Percentiles rank a stretch among this genome's conserved stretches.
Evolutionary conservation across 129 eudicot genomes (phyloP).

Genomic region (Apium graveolens): DNA sequence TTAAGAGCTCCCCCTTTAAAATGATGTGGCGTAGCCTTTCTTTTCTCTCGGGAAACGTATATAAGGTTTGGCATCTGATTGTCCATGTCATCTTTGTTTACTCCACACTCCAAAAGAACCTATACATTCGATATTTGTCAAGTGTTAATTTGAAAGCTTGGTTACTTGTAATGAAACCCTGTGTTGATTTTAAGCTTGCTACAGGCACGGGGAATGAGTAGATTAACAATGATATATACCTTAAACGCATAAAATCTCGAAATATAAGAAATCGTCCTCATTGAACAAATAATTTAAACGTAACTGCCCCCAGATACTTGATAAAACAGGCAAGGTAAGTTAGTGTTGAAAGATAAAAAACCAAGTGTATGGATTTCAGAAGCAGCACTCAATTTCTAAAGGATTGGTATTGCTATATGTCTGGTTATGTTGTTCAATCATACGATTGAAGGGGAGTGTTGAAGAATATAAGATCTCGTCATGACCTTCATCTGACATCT

Average conservation of each 20-base stretch:
- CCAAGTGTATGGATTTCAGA: too few relatives aligned
- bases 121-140: background rate
- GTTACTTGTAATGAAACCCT: too few relatives aligned
- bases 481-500: too few relatives aligned
- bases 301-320: too few relatives aligned
- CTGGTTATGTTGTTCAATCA: too few relatives aligned
- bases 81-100: slow-evolving; percentile 17
- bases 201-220: background rate
- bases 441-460: too few relatives aligned
- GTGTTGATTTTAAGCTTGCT: background rate
- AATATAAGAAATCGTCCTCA: too few relatives aligned
- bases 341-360: background rate
- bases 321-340: too few relatives aligned
- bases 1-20: slow-evolving; percentile 59
- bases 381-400: too few relatives aligned
- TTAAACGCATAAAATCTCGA: background rate
- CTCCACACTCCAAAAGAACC: slow-evolving; percentile 29
- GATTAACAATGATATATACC: background rate
- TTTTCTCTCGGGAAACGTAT: slow-evolving; percentile 43
- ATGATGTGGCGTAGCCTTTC: slow-evolving; percentile 23
- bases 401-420: too few relatives aligned
- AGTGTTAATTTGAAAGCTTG: background rate
- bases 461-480: too few relatives aligned
- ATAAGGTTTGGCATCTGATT: slow-evolving; percentile 37
- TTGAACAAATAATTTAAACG: too few relatives aligned